Evolutionary conservation across 352 stramenopile species (phyloP).

Genomic region (Blastocystis sp.): DNA sequence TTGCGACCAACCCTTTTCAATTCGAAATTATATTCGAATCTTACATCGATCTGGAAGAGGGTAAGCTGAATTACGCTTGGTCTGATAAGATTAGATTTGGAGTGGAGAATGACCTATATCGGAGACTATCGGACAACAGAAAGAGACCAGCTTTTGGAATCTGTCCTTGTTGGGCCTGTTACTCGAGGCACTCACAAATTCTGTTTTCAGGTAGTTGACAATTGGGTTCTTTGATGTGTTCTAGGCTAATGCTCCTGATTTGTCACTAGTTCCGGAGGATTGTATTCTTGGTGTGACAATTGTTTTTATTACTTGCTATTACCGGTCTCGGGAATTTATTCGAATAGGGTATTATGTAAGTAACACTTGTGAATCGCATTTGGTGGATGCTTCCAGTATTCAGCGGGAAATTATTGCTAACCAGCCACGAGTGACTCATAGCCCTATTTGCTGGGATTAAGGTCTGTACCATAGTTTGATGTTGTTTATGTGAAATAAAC

Average conservation of each 20-base stretch:
- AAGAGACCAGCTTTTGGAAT: conserved; percentile 94
- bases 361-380: conserved; percentile 83
- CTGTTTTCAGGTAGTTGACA: conserved; percentile 79
- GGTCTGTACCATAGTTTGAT: conserved; percentile 71
- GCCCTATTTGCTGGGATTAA: conserved; percentile 88
- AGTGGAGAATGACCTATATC: conserved; percentile 99
- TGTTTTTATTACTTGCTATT: conserved; percentile 94
- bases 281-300: conserved; percentile 97
- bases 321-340: conserved; percentile 93
- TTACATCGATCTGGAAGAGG: conserved; percentile 87
- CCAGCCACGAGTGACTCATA: conserved; percentile 89
- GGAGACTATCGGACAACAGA: conserved; percentile 89
- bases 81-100: conserved; percentile 79
- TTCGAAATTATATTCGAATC: conserved; percentile 99
- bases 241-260: conserved; percentile 88
- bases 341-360: conserved; percentile 97
- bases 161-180: conserved; percentile 95
- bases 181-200: conserved; percentile 97
- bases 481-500: background rate
- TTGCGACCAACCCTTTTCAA: conserved; percentile 94
- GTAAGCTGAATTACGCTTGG: background rate
- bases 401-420: conserved; percentile 90
- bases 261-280: conserved; percentile 84
- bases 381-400: conserved; percentile 1
- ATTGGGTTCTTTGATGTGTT: background rate